Evolutionary conservation across 1,139 yeast genomes (phyloP).

Genomic region (Nadsonia starkeyi-henricii): DNA sequence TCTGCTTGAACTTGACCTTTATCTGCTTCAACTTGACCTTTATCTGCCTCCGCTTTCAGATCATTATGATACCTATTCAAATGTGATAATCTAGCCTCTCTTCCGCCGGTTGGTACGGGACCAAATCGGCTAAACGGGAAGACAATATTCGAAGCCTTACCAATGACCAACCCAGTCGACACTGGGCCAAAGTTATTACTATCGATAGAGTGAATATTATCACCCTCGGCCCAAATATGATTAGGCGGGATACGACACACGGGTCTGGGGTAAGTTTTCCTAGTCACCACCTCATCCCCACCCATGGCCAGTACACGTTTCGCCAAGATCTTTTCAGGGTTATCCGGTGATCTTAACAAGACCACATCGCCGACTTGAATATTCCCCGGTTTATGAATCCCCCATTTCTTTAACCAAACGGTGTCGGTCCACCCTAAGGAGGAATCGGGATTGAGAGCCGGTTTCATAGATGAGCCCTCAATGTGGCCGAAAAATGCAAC

Average conservation of each 20-base stretch:
- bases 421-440: slow-evolving; percentile 39
- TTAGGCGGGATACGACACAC: slow-evolving; percentile 54
- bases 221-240: slow-evolving; percentile 94
- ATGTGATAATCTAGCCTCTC: slow-evolving; percentile 18
- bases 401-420: slow-evolving; percentile 57
- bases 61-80: neutral
- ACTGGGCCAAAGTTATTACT: slow-evolving; percentile 79
- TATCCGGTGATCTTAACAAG: slow-evolving; percentile 60
- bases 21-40: too few relatives aligned
- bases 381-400: slow-evolving; percentile 33
- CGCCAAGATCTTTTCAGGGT: slow-evolving; percentile 60
- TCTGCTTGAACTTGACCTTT: too few relatives aligned
- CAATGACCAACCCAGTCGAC: slow-evolving; percentile 62
- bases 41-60: neutral
- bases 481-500: slow-evolving; percentile 61
- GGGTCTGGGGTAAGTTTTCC: slow-evolving; percentile 49
- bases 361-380: slow-evolving; percentile 58
- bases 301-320: slow-evolving; percentile 66
- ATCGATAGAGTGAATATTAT: slow-evolving; percentile 73
- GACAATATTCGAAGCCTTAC: slow-evolving; percentile 49
- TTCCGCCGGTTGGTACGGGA: slow-evolving; percentile 18
- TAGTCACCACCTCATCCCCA: slow-evolving; percentile 52
- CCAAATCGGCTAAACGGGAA: slow-evolving; percentile 53
- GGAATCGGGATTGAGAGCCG: slow-evolving; percentile 67
- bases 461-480: slow-evolving; percentile 82